Evolutionary conservation across 345 rosid species (phyloP).

Genomic region (Microcos paniculata): DNA sequence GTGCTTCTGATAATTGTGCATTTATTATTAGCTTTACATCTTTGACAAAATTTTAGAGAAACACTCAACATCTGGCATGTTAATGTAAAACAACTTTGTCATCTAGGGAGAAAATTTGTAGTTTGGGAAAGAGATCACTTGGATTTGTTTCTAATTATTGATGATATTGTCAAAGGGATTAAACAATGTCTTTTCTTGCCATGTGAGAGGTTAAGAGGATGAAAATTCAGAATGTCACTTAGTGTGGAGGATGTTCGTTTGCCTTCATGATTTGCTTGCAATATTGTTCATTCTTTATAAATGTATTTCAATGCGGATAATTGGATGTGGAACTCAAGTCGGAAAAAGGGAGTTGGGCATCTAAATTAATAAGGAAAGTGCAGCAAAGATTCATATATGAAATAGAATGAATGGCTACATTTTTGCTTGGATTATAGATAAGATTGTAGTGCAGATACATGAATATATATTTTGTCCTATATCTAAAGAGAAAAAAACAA

Average conservation of each 20-base stretch:
- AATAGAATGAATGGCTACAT: neutral
- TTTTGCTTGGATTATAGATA: neutral
- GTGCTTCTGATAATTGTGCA: neutral
- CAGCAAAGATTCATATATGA: neutral
- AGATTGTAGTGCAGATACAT: slow-evolving; percentile 2
- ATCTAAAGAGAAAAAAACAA: neutral
- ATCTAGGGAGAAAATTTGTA: neutral
- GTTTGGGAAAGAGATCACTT: slow-evolving; percentile 1
- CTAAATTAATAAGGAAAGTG: neutral
- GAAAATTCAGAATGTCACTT: neutral
- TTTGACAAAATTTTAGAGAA: slow-evolving; percentile 5
- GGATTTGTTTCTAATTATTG: neutral
- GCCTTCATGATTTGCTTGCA: neutral
- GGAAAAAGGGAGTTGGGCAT: neutral
- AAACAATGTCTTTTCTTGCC: neutral
- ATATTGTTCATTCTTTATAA: neutral
- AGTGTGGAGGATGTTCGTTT: neutral
- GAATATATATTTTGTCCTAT: neutral
- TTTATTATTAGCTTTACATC: neutral
- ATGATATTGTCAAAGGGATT: neutral
- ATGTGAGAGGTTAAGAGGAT: slow-evolving; percentile 8
- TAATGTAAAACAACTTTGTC: neutral
- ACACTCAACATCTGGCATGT: neutral
- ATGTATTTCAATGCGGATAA: neutral
- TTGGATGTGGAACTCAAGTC: neutral